Conservation (phyloP, 2,329 filamentous ascomycete genomes). For the Exserohilum rostratum region DNA sequence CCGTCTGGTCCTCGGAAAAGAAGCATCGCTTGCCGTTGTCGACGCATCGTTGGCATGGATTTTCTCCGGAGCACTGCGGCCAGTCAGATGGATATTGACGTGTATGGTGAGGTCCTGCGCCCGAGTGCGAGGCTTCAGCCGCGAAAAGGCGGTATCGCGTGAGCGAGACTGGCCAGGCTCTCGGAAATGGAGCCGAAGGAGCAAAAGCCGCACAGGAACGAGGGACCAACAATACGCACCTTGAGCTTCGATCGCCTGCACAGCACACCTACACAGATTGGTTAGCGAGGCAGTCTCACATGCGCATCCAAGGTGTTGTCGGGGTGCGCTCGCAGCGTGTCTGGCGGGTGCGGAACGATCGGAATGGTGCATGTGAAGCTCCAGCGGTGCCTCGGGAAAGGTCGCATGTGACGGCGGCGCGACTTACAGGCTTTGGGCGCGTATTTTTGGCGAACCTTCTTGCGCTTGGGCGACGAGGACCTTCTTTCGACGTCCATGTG, state of each 20-base stretch:
- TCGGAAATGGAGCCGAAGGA: not conserved
- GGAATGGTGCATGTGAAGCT: constrained; percentile 26
- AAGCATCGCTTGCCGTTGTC: constrained; percentile 46
- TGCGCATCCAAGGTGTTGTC: not conserved
- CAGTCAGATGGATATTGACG: not conserved
- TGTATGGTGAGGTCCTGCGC: not conserved
- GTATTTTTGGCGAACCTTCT: constrained; percentile 46
- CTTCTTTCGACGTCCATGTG: constrained; percentile 28
- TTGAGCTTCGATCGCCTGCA: constrained; percentile 47
- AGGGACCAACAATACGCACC: constrained; percentile 20
- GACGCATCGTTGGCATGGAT: constrained; percentile 44
- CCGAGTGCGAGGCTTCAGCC: not conserved
- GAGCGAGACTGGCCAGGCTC: not conserved
- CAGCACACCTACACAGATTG: constrained; percentile 33
- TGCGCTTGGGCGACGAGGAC: constrained; percentile 42
- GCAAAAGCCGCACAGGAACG: not conserved
- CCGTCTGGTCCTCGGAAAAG: constrained; percentile 48
- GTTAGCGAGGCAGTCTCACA: constrained; percentile 19
- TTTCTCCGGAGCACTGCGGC: constrained; percentile 42
- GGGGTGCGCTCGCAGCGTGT: constrained; percentile 2
- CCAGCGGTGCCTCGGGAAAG: not conserved
- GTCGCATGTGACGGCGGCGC: constrained; percentile 4
- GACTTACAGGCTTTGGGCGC: constrained; percentile 45
- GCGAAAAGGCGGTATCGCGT: constrained; percentile 1
- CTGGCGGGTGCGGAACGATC: constrained; percentile 30